Evolutionary conservation across 495 filamentous ascomycete genomes (phyloP).

Genomic region (Aspergillus affinis): DNA sequence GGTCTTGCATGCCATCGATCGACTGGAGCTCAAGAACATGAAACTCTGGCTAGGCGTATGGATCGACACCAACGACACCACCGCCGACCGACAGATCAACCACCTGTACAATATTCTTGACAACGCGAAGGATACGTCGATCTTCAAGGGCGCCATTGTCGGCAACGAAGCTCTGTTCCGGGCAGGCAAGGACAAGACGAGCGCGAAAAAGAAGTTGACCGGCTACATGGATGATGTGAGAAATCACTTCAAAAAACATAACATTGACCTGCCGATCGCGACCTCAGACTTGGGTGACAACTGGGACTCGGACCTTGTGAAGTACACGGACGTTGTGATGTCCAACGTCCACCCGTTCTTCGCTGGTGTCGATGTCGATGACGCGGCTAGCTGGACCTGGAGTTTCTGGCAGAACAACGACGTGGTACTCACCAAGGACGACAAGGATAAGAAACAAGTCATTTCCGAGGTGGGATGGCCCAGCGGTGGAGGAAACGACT

Average conservation of each 20-base stretch:
- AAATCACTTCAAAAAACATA: constrained; percentile 63
- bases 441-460: constrained; percentile 60
- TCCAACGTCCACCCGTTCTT: constrained; percentile 98
- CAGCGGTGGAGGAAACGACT: constrained; percentile 76
- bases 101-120: constrained; percentile 83
- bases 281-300: constrained; percentile 89
- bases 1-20: constrained; percentile 79
- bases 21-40: constrained; percentile 70
- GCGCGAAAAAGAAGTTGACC: constrained; percentile 65
- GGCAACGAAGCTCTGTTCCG: constrained; percentile 95
- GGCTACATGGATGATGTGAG: constrained; percentile 66
- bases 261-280: constrained; percentile 72
- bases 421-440: constrained; percentile 56
- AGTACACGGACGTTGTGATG: constrained; percentile 83
- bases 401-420: constrained; percentile 72
- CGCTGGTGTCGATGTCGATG: constrained; percentile 66
- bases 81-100: constrained; percentile 74
- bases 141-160: constrained; percentile 83
- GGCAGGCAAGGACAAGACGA: constrained; percentile 45
- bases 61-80: constrained; percentile 82
- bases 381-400: constrained; percentile 81
- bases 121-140: constrained; percentile 56
- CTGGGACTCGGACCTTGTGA: constrained; percentile 70
- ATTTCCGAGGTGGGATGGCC: constrained; percentile 96
- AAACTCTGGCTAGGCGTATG: constrained; percentile 97